These are phyloP conservation scores for Cordyceps cicadae DNA, from an alignment of 2,329 filamentous ascomycete genomes.

Conservation along the genomic window DNA sequence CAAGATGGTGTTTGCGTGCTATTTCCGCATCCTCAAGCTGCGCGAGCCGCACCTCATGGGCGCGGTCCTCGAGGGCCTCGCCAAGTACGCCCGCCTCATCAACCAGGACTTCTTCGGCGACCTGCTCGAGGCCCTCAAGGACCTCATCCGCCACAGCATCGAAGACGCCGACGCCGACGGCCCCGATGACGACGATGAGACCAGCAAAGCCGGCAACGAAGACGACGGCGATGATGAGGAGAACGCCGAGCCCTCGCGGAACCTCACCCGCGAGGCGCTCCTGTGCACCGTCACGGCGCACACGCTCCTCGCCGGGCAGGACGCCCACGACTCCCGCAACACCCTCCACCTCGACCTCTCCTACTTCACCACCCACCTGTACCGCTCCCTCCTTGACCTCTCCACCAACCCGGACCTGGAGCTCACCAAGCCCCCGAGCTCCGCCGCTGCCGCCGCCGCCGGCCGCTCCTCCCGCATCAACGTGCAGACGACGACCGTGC, in stretches of 20 bases:
- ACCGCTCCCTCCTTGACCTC: conserved; percentile 71
- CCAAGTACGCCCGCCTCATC: conserved; percentile 91
- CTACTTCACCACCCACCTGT: conserved; percentile 93
- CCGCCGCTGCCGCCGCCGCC: conserved; percentile 27
- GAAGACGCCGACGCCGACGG: conserved; percentile 40
- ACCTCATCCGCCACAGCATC: conserved; percentile 73
- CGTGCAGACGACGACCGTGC: conserved; percentile 86
- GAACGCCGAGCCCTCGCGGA: conserved; percentile 44
- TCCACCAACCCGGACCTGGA: conserved; percentile 81
- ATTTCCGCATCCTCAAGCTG: conserved; percentile 88
- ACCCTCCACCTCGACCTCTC: conserved; percentile 82
- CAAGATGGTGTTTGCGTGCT: conserved; percentile 89
- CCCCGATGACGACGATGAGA: conserved; percentile 31
- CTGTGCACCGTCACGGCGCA: conserved; percentile 95
- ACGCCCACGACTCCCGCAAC: conserved; percentile 74
- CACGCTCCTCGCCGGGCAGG: conserved; percentile 90
- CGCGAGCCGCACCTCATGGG: conserved; percentile 82
- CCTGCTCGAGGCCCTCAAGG: conserved; percentile 85
- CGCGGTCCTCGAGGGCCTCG: conserved; percentile 89
- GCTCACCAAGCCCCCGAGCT: conserved; percentile 45
- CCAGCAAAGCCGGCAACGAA: conserved; percentile 34
- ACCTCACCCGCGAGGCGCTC: conserved; percentile 76
- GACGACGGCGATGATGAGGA: conserved; percentile 34
- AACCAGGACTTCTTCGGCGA: conserved; percentile 99
- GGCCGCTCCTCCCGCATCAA: conserved; percentile 61